Evolutionary conservation across 805 yeast species (phyloP).

Genomic region (Isabelozyma rhagii): DNA sequence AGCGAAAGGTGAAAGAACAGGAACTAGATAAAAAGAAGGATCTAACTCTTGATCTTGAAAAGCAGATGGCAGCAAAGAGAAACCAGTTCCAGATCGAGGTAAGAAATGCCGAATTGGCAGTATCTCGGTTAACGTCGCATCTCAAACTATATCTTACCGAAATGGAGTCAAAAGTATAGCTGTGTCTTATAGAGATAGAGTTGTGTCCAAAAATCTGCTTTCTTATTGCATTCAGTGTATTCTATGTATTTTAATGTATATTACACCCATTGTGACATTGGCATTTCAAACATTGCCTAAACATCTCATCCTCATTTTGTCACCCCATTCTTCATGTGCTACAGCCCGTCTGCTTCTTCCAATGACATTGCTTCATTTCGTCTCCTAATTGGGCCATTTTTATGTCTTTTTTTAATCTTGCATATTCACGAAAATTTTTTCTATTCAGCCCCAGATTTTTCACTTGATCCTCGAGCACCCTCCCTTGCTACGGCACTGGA

Average conservation of each 20-base stretch:
- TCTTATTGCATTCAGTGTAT: neutral
- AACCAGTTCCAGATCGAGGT: slow-evolving; percentile 51
- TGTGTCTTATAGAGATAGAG: no score
- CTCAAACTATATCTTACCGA: slow-evolving; percentile 51
- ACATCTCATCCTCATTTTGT: no score
- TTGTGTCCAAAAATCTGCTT: no score
- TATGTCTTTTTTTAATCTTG: neutral
- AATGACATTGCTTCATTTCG: neutral
- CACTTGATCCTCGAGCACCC: neutral
- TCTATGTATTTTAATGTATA: neutral
- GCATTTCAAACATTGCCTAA: no score
- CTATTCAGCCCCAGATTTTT: neutral
- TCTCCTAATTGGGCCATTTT: neutral
- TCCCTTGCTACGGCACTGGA: neutral
- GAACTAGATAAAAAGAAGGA: slow-evolving; percentile 48
- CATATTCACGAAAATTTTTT: neutral
- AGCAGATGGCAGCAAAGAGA: slow-evolving; percentile 34
- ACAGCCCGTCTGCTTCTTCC: no score
- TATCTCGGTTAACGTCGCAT: slow-evolving; percentile 53
- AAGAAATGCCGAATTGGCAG: slow-evolving; percentile 50
- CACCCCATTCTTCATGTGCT: neutral
- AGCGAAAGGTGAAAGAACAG: slow-evolving; percentile 45
- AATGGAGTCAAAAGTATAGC: slow-evolving; percentile 35
- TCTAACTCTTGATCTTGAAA: slow-evolving; percentile 43
- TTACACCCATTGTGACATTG: no score